These are phyloP conservation scores for Cryptosporidium tyzzeri DNA, from an alignment of 169 alveolate species.

Conservation along the genomic window DNA sequence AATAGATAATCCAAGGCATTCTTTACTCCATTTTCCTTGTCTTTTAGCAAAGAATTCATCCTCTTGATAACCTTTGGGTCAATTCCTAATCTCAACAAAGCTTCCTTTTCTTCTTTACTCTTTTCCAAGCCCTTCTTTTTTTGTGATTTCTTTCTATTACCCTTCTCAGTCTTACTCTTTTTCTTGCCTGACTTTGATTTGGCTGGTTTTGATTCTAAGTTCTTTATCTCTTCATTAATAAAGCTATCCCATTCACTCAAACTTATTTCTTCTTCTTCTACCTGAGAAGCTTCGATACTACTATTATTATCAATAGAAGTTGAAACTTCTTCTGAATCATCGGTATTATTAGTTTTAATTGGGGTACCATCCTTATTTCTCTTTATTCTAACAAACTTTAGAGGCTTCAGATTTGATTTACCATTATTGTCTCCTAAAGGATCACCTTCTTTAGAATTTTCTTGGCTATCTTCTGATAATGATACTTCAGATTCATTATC, in stretches of 20 bases:
- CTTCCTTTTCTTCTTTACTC: conserved; percentile 32
- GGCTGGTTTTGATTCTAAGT: background rate
- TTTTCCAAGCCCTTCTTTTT: conserved; percentile 22
- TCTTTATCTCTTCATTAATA: conserved; percentile 19
- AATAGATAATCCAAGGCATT: conserved; percentile 57
- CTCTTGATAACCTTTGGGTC: conserved; percentile 40
- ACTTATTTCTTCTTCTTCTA: conserved; percentile 28
- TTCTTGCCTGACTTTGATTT: background rate
- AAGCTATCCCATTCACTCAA: conserved; percentile 69
- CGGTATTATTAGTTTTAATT: background rate
- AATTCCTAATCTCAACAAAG: conserved; percentile 21
- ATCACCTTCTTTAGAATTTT: background rate
- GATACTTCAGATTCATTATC: background rate
- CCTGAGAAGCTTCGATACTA: conserved; percentile 1
- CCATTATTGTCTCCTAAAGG: background rate
- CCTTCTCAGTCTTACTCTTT: background rate
- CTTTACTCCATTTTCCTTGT: conserved; percentile 34
- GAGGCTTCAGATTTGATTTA: background rate
- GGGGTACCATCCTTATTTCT: background rate
- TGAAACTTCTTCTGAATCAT: background rate
- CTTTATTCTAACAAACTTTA: background rate
- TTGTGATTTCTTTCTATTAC: background rate
- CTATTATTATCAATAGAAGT: background rate
- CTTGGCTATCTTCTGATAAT: background rate
- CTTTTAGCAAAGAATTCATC: conserved; percentile 30